A percentile compares a stretch with the other conserved stretches of the same genome.
phyloP scores from a whole-genome alignment of 768 basidiomycete species.

The Mycena haematopus region DNA sequence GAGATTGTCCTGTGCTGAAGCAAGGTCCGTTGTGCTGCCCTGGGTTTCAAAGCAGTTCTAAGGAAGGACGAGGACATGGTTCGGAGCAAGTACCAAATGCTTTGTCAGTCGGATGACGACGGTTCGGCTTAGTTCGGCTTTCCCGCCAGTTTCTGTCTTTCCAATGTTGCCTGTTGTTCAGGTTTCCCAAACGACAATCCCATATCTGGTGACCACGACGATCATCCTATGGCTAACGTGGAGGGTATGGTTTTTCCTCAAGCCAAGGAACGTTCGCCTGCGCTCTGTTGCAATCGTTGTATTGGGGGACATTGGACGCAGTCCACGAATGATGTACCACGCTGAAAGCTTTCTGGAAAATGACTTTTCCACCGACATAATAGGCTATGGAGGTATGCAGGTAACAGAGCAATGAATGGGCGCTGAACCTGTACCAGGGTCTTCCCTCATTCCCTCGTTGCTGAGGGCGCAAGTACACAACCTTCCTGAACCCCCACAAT shows the following conservation, averaged over 20 bases:
- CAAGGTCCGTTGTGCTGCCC: neutral
- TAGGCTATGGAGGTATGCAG: constrained; percentile 83
- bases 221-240: constrained; percentile 39
- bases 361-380: constrained; percentile 77
- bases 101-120: neutral
- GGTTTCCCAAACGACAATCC: constrained; percentile 27
- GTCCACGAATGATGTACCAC: constrained; percentile 99
- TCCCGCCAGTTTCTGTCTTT: neutral
- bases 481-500: constrained; percentile 66
- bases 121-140: neutral
- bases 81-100: constrained; percentile 4
- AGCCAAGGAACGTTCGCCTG: constrained; percentile 46
- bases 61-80: constrained; percentile 26
- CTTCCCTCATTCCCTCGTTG: constrained; percentile 77
- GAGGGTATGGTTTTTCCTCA: constrained; percentile 41
- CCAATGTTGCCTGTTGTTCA: constrained; percentile 11
- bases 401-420: neutral
- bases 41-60: constrained; percentile 14
- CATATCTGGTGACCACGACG: constrained; percentile 16
- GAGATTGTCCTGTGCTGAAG: constrained; percentile 20
- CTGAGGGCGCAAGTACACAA: constrained; percentile 70
- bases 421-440: constrained; percentile 54
- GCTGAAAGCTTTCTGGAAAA: constrained; percentile 88
- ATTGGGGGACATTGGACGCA: constrained; percentile 93
- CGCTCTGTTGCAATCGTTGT: constrained; percentile 90